Base-by-base conservation (phyloP, 1,139 yeast genomes). In the Nakaseomyces kungkrabaensis region DNA sequence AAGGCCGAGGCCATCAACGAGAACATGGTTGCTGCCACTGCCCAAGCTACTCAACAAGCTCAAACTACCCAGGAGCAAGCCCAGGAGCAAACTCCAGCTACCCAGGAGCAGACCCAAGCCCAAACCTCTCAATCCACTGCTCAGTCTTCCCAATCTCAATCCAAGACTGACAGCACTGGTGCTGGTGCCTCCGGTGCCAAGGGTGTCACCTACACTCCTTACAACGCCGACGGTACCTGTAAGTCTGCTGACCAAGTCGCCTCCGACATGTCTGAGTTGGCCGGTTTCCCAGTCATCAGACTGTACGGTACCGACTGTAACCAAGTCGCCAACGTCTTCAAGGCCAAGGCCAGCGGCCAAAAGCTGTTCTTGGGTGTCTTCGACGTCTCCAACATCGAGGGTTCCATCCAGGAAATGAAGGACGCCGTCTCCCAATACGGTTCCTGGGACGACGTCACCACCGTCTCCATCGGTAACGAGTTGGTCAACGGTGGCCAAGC, bases 121-220 rank as follows among this genome's bases (percentile, higher is more conserved):
- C 22, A 17, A 17, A 17, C 22, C 22, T 17, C 22, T 17, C 22
- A 17, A 17, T 17, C 22, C 22, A 17, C 22, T 17, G 22, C 22
- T 17, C 22, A 17, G 22, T 17, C n/a, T n/a, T n/a, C 22, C 22
- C 22, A 17, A 17, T 17, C 22, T 17, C 22, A 17, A 17, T 17
- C 22, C 22, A 17, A 17, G 22, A 17, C 56, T 36, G 54, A 59
- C 34, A 51, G 62, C 50, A 48, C 61, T 37, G 54, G 60, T 51
- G 54, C 66, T 53, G 65, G 69, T 47, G 61, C 71, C 49, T 63
- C 70, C 32, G 65, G 69, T 50, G 72, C 78, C 52, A 72, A 72
- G 63, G 95, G 95, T 77, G 73, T 87, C 61, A 79, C 92, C 59
- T 87, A 87, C 78, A 77, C 94, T 51, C 95, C 96, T 58, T 85